These are phyloP conservation scores for Suillus spraguei DNA, from an alignment of 768 basidiomycete genomes.

Conservation along the genomic window DNA sequence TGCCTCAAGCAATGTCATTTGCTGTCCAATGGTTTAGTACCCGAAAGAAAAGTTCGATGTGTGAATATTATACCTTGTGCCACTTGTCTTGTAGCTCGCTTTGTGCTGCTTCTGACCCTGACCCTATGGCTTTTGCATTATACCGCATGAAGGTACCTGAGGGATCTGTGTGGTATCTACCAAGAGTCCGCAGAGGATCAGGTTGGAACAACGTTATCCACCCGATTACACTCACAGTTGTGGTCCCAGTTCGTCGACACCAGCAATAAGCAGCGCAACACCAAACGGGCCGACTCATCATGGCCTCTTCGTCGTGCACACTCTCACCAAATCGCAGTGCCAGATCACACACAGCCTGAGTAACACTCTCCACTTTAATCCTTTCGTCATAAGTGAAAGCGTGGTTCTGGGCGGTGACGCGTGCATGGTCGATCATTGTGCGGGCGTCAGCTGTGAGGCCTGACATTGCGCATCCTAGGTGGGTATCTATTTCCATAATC, in stretches of 20 bases:
- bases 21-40: slow-evolving; percentile 46
- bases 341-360: slow-evolving; percentile 97
- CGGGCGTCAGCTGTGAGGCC: slow-evolving; percentile 96
- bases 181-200: not conserved
- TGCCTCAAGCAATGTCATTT: slow-evolving; percentile 89
- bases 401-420: slow-evolving; percentile 96
- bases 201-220: slow-evolving; percentile 12
- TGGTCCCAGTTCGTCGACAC: slow-evolving; percentile 93
- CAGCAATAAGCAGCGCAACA: slow-evolving; percentile 96
- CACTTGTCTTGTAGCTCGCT: slow-evolving; percentile 96
- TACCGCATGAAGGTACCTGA: slow-evolving; percentile 97
- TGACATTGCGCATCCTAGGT: slow-evolving; percentile 98
- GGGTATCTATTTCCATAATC: slow-evolving; percentile 98
- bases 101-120: slow-evolving; percentile 97
- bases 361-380: slow-evolving; percentile 97
- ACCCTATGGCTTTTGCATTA: slow-evolving; percentile 98
- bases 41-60: slow-evolving; percentile 6
- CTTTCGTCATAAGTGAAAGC: slow-evolving; percentile 94
- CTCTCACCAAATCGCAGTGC: slow-evolving; percentile 98
- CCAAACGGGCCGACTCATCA: slow-evolving; percentile 99
- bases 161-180: slow-evolving; percentile 95
- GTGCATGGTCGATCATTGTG: slow-evolving; percentile 99
- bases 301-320: slow-evolving; percentile 97
- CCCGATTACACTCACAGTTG: slow-evolving; percentile 71
- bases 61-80: slow-evolving; percentile 68